phyloP scores from a whole-genome alignment of 129 eudicot species.

The Logfia minima region DNA sequence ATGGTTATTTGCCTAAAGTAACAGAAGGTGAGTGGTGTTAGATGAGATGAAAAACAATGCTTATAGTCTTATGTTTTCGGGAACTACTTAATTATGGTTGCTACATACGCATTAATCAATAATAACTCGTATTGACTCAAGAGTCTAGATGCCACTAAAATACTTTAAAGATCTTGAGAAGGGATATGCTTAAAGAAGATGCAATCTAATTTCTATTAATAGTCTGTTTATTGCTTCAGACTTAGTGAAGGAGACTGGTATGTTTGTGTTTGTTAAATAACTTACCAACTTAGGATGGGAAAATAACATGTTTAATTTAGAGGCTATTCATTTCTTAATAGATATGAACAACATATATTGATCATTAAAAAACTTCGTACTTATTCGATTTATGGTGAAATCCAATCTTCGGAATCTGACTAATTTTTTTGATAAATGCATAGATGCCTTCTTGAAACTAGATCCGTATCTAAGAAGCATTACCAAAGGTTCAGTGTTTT shows the following conservation, averaged over 20 bases:
- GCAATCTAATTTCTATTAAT: not conserved
- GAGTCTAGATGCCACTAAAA: not conserved
- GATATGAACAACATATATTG: not conserved
- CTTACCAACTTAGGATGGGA: not conserved
- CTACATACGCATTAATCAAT: not conserved
- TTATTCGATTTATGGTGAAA: no score
- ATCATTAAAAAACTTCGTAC: not conserved
- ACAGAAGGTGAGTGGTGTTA: conserved; percentile 72
- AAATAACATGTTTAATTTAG: not conserved
- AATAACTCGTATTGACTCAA: no score
- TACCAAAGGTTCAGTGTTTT: not conserved
- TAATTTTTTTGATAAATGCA: not conserved
- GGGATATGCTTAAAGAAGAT: not conserved
- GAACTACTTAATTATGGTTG: not conserved
- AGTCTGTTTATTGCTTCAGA: not conserved
- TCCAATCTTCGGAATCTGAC: no score
- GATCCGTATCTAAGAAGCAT: no score
- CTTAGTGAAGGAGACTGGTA: not conserved
- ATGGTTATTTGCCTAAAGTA: conserved; percentile 90
- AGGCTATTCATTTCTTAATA: not conserved
- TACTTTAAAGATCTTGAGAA: not conserved
- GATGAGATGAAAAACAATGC: not conserved
- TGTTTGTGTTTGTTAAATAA: not conserved
- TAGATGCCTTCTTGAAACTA: not conserved
- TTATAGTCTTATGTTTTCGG: not conserved